These are phyloP conservation scores for Ceratobasidium sp. DNA, from an alignment of 1,284 basidiomycete genomes.

Conservation along the genomic window DNA sequence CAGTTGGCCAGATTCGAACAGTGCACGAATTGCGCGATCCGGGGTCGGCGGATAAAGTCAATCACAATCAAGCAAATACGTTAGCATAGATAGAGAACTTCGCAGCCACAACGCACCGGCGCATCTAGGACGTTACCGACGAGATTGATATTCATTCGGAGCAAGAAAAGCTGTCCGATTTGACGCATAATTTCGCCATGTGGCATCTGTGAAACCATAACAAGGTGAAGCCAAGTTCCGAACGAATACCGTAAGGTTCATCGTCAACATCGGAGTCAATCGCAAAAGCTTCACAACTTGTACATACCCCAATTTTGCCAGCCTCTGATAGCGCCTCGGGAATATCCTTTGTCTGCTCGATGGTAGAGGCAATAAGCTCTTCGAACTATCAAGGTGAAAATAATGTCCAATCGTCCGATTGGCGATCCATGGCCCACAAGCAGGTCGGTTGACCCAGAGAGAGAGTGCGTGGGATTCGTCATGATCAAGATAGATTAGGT, in stretches of 20 bases:
- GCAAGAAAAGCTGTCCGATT: constrained; percentile 93
- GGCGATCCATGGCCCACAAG: not conserved
- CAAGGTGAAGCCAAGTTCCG: not conserved
- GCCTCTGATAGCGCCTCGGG: constrained; percentile 93
- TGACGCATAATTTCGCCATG: constrained; percentile 93
- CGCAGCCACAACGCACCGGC: constrained; percentile 67
- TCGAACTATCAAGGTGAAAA: constrained; percentile 70
- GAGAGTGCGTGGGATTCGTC: not conserved
- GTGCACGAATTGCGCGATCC: not conserved
- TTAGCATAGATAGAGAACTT: not conserved
- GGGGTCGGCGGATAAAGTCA: constrained; percentile 10
- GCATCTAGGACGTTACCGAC: constrained; percentile 96
- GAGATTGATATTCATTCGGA: constrained; percentile 94
- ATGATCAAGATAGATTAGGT: not conserved
- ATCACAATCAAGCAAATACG: constrained; percentile 9
- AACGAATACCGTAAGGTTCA: not conserved
- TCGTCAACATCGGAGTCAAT: not conserved
- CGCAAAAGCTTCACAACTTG: constrained; percentile 47
- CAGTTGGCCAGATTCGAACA: not conserved
- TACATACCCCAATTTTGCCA: constrained; percentile 87
- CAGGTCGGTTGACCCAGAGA: not conserved
- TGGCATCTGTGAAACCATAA: constrained; percentile 53
- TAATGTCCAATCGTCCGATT: not conserved
- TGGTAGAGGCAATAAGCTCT: constrained; percentile 90
- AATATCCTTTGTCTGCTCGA: constrained; percentile 97